These are phyloP conservation scores for Mycena metata DNA, from an alignment of 768 basidiomycete species.

Conservation along the genomic window DNA sequence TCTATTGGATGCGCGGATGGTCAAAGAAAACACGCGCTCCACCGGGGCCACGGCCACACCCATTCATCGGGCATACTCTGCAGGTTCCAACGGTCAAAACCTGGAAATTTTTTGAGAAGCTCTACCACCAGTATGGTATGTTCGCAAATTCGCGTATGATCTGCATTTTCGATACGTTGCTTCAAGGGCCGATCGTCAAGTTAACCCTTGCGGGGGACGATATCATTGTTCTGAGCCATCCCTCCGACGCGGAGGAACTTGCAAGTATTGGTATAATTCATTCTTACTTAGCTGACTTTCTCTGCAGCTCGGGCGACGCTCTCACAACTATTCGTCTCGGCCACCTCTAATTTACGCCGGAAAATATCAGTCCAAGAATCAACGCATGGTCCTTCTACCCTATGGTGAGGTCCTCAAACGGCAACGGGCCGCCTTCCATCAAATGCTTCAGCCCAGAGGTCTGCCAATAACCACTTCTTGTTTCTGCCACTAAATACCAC, in stretches of 20 bases:
- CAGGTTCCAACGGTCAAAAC: constrained; percentile 10
- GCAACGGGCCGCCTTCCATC: not conserved
- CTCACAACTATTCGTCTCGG: not conserved
- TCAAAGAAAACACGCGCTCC: not conserved
- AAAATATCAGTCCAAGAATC: not conserved
- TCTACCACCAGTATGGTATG: constrained; percentile 1
- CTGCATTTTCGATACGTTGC: too few species aligned
- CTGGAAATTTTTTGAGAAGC: constrained; percentile 15
- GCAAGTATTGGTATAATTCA: not conserved
- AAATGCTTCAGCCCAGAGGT: constrained; percentile 1
- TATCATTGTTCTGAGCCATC: constrained; percentile 16
- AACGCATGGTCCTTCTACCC: not conserved
- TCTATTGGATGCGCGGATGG: not conserved
- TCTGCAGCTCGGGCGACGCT: not conserved
- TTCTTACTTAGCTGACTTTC: not conserved
- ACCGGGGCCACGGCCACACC: constrained; percentile 8
- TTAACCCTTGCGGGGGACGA: constrained; percentile 11
- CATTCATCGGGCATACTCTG: constrained; percentile 11
- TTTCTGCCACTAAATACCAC: too few species aligned
- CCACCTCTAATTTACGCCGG: not conserved
- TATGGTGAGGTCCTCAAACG: not conserved
- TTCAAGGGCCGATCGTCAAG: constrained; percentile 10
- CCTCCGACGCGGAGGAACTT: constrained; percentile 2
- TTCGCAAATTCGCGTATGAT: not conserved
- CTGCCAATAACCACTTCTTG: not conserved